These are phyloP conservation scores for Trichoderma arundinaceum DNA, from an alignment of 2,329 filamentous ascomycete genomes.

Conservation along the genomic window DNA sequence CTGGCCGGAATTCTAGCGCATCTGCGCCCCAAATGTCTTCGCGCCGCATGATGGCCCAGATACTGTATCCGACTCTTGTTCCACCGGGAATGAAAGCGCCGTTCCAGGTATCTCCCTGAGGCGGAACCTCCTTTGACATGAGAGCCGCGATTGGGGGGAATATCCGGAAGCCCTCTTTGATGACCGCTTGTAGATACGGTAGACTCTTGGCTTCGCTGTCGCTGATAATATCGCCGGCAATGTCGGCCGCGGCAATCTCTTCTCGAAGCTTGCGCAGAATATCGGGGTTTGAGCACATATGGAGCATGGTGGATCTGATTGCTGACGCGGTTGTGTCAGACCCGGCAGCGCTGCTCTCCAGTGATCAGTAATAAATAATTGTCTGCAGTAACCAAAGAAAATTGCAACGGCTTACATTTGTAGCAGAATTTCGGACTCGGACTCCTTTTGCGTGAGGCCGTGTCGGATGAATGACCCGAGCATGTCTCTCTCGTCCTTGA, in stretches of 20 bases:
- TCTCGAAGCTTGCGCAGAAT: slow-evolving; percentile 53
- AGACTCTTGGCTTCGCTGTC: slow-evolving; percentile 46
- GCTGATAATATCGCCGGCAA: slow-evolving; percentile 38
- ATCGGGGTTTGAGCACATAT: slow-evolving; percentile 56
- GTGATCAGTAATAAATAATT: neutral
- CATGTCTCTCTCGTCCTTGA: slow-evolving; percentile 57
- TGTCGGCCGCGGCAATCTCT: slow-evolving; percentile 35
- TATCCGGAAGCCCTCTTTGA: slow-evolving; percentile 54
- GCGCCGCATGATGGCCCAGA: slow-evolving; percentile 45
- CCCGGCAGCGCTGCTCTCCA: slow-evolving; percentile 53
- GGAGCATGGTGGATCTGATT: slow-evolving; percentile 58
- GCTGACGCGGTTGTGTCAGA: slow-evolving; percentile 63
- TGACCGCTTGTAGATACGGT: slow-evolving; percentile 55
- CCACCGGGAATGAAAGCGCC: slow-evolving; percentile 44
- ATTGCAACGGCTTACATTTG: slow-evolving; percentile 40
- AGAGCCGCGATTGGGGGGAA: slow-evolving; percentile 46
- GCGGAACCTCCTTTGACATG: slow-evolving; percentile 46
- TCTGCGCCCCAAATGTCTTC: slow-evolving; percentile 46
- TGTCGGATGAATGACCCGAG: slow-evolving; percentile 52
- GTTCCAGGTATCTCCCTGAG: slow-evolving; percentile 42
- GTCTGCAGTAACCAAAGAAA: neutral
- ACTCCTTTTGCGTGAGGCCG: slow-evolving; percentile 47
- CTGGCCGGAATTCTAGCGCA: slow-evolving; percentile 44
- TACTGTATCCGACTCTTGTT: slow-evolving; percentile 43
- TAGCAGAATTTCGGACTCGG: slow-evolving; percentile 52